Percentiles rank a stretch among this genome's conserved stretches.
Evolutionary conservation across 257 asterid genomes (phyloP).

Genomic region (Plantago elongata): DNA sequence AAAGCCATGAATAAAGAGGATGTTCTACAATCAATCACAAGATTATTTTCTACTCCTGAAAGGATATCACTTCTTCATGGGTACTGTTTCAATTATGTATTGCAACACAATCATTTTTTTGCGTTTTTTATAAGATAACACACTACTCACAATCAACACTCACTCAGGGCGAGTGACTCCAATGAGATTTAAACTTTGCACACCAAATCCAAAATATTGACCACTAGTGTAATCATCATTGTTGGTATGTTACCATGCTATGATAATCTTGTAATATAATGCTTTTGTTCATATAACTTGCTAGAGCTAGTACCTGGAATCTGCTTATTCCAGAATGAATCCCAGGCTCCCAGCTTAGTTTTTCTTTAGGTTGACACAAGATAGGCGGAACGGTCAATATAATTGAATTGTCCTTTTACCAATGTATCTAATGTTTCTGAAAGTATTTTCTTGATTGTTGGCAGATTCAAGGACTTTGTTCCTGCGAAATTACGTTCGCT

Average conservation of each 20-base stretch:
- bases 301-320: neutral
- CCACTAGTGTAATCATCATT: neutral
- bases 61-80: constrained; percentile 79
- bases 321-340: neutral
- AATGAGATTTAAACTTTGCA: too few relatives aligned
- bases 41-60: constrained; percentile 72
- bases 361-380: neutral
- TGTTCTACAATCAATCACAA: constrained; percentile 76
- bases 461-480: constrained; percentile 83
- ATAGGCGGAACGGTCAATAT: neutral
- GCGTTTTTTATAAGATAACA: too few relatives aligned
- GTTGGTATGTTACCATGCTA: constrained; percentile 2
- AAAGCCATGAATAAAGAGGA: constrained; percentile 68
- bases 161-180: too few relatives aligned
- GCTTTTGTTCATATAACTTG: constrained; percentile 1
- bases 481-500: constrained; percentile 66
- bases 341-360: neutral
- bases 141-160: too few relatives aligned
- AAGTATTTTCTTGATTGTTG: constrained; percentile 20
- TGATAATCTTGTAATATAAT: constrained; percentile 1
- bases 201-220: too few relatives aligned
- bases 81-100: constrained; percentile 30
- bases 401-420: too few relatives aligned
- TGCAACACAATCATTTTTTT: too few relatives aligned
- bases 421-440: neutral